Evolutionary conservation across 768 basidiomycete species (phyloP).

Genomic region (Calocybe cyanea): DNA sequence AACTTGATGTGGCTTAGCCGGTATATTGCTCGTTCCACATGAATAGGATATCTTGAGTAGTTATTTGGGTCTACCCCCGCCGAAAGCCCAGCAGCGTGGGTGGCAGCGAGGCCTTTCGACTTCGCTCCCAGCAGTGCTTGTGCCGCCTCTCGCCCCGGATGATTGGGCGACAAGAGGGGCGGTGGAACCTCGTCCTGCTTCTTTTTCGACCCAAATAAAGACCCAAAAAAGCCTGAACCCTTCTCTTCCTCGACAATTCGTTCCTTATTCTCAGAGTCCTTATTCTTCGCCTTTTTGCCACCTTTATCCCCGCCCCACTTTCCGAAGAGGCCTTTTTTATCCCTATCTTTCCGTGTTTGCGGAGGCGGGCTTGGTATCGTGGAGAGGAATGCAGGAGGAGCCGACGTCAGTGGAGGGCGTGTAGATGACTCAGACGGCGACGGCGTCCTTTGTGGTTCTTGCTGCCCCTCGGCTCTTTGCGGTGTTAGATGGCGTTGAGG

Average conservation of each 20-base stretch:
- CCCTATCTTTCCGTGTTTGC: conserved; percentile 62
- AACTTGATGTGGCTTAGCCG: conserved; percentile 97
- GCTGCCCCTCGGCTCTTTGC: conserved; percentile 30
- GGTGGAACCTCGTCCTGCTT: conserved; percentile 60
- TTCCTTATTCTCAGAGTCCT: conserved; percentile 13
- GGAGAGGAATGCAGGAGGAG: conserved; percentile 28
- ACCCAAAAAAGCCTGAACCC: conserved; percentile 87
- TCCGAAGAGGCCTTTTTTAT: conserved; percentile 63
- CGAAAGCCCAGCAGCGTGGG: conserved; percentile 55
- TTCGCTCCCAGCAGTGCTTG: conserved; percentile 83
- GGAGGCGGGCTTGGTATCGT: conserved; percentile 28
- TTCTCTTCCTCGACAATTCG: conserved; percentile 42
- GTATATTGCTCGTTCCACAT: conserved; percentile 98
- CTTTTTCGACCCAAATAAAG: conserved; percentile 88
- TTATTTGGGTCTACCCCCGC: conserved; percentile 39
- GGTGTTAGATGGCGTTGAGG: conserved; percentile 53
- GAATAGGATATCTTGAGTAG: conserved; percentile 89
- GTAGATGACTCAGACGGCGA: conserved; percentile 44
- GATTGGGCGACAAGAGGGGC: conserved; percentile 26
- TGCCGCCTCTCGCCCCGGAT: conserved; percentile 80
- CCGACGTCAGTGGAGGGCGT: conserved; percentile 22
- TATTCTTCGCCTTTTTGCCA: conserved; percentile 43
- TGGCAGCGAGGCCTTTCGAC: conserved; percentile 61
- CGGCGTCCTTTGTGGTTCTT: conserved; percentile 49
- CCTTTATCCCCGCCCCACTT: conserved; percentile 70